Conservation (phyloP, 495 filamentous ascomycete species). For the Aspergillus coremiiformis region DNA sequence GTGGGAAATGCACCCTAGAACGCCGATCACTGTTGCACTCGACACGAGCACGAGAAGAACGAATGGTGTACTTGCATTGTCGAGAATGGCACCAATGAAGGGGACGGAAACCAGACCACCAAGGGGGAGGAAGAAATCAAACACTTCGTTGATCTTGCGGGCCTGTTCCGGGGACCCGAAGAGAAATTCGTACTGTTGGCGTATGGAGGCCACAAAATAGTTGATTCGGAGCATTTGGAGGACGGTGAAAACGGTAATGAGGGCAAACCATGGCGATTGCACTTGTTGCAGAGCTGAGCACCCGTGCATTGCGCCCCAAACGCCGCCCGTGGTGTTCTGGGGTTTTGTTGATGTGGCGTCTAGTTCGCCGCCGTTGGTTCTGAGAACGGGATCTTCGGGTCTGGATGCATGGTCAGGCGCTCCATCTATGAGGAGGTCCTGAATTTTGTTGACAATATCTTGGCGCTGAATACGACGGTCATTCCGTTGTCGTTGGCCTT, state of each 20-base stretch:
- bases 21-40: constrained; percentile 67
- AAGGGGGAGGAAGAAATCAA: constrained; percentile 81
- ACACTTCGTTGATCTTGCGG: constrained; percentile 67
- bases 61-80: constrained; percentile 64
- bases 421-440: constrained; percentile 56
- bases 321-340: constrained; percentile 46
- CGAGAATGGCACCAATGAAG: constrained; percentile 79
- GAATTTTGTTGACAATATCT: constrained; percentile 63
- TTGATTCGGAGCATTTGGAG: constrained; percentile 94
- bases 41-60: constrained; percentile 68
- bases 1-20: constrained; percentile 66
- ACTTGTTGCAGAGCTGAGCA: constrained; percentile 68
- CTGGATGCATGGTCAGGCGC: constrained; percentile 34
- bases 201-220: constrained; percentile 92
- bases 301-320: constrained; percentile 87
- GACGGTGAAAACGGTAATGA: constrained; percentile 82
- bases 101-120: constrained; percentile 81
- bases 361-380: constrained; percentile 1
- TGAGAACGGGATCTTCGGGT: constrained; percentile 4
- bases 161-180: constrained; percentile 54
- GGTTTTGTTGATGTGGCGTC: constrained; percentile 10
- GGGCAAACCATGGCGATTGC: constrained; percentile 72
- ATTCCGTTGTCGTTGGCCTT: constrained; percentile 52
- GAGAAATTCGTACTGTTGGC: constrained; percentile 74
- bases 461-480: constrained; percentile 59